These are phyloP conservation scores for Coniochaeta ligniaria DNA, from an alignment of 2,329 filamentous ascomycete genomes.

Conservation along the genomic window DNA sequence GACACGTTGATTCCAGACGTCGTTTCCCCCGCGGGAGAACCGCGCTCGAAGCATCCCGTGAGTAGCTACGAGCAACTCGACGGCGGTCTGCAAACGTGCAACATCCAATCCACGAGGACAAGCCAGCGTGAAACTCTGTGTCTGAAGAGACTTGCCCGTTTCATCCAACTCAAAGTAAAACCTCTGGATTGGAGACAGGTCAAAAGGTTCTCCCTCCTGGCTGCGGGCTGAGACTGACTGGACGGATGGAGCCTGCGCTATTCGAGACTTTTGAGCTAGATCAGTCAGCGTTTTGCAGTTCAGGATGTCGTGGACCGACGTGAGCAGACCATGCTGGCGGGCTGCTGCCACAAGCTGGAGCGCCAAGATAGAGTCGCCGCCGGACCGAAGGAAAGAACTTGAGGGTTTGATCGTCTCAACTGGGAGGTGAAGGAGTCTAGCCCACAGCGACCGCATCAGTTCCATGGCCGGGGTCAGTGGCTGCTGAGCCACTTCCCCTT, in stretches of 20 bases:
- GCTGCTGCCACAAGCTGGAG: constrained; percentile 39
- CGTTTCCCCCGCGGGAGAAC: constrained; percentile 18
- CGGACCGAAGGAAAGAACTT: constrained; percentile 17
- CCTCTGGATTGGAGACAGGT: constrained; percentile 34
- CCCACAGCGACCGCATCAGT: constrained; percentile 23
- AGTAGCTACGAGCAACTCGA: constrained; percentile 15
- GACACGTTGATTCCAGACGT: constrained; percentile 8
- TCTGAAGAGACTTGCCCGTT: constrained; percentile 21
- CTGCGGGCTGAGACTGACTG: not conserved
- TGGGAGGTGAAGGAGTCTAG: constrained; percentile 26
- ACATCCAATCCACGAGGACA: constrained; percentile 25
- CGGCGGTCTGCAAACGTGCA: constrained; percentile 14
- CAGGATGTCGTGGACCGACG: constrained; percentile 37
- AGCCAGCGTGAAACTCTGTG: constrained; percentile 35
- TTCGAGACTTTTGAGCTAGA: not conserved
- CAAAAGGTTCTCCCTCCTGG: constrained; percentile 22
- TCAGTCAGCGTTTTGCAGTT: constrained; percentile 13
- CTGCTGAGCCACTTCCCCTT: not conserved
- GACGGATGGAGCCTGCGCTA: not conserved
- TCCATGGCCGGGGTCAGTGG: constrained; percentile 1
- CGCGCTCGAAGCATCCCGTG: constrained; percentile 27
- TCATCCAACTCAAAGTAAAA: constrained; percentile 16
- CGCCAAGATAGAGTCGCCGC: constrained; percentile 37
- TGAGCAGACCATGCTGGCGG: constrained; percentile 24
- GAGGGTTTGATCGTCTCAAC: constrained; percentile 12